Conservation (phyloP, 495 filamentous ascomycete genomes). For the Aspergillus incahuasiensis region DNA sequence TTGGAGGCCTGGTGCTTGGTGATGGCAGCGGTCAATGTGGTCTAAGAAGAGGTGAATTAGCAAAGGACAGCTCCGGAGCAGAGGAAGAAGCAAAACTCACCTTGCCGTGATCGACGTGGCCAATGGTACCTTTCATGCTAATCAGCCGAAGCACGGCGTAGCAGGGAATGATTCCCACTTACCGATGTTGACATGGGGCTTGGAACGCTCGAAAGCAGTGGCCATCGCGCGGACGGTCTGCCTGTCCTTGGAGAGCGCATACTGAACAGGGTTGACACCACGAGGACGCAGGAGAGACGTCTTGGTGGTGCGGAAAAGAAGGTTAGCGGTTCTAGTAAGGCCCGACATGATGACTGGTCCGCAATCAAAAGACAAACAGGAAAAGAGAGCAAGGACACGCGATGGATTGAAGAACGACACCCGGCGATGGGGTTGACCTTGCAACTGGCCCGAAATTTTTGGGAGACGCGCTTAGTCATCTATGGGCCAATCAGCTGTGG, state of each 20-base stretch:
- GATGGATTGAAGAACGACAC: constrained; percentile 26
- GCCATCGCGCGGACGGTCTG: constrained; percentile 70
- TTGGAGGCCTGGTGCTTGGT: constrained; percentile 95
- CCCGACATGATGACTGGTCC: constrained; percentile 55
- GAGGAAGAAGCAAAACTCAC: constrained; percentile 41
- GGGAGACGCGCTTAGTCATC: constrained; percentile 40
- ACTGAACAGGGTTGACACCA: constrained; percentile 62
- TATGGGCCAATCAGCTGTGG: constrained; percentile 30
- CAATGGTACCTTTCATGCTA: constrained; percentile 73
- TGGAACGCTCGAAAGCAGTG: constrained; percentile 77
- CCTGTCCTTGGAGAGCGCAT: constrained; percentile 62
- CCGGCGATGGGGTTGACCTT: constrained; percentile 17
- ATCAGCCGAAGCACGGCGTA: constrained; percentile 6
- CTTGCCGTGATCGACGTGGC: constrained; percentile 99
- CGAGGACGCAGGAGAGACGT: constrained; percentile 56
- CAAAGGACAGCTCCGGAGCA: constrained; percentile 15
- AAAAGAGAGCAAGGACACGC: constrained; percentile 32
- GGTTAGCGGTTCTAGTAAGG: constrained; percentile 60
- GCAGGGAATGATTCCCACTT: constrained; percentile 19
- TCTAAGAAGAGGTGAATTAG: constrained; percentile 53
- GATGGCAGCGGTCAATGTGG: constrained; percentile 95
- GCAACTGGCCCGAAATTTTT: constrained; percentile 41
- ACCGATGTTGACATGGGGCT: constrained; percentile 99
- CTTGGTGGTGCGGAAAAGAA: constrained; percentile 65
- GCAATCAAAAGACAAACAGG: constrained; percentile 32